Base-by-base conservation (phyloP, 331 rosid species). In the Malus hybrid region DNA sequence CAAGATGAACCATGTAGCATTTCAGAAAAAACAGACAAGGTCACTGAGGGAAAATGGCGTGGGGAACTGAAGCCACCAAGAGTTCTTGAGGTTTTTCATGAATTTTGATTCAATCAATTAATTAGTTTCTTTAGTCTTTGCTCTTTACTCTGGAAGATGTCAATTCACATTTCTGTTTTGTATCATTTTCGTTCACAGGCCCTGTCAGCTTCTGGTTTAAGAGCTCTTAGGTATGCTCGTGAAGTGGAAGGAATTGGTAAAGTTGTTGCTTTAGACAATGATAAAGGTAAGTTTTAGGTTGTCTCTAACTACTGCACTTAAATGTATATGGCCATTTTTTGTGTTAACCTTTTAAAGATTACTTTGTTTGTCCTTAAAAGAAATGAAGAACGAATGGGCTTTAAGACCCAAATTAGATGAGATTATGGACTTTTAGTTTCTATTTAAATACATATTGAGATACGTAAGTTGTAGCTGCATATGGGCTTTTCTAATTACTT, bases 181-280 rank as follows among this genome's bases (percentile, higher is more conserved):
- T 69, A 18, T 34, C 34, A 60, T 73, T 80, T 72, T 59, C 33
- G 27, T 74, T 60, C 62, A 16, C 77, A 94, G 99, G 99, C 99
- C 48, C 80, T 95, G 84, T 93, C 99, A 16, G 99, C 99, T 80
- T 90, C 99, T 70, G 97, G 99, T 72, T 79, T 95, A 82, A 92
- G 99, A 85, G 91, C 99, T 70, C 93, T 95, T 46, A 85, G 99
- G 83, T 95, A 95, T 80, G 97, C 97, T 60, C 87, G 97, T 52
- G 99, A 95, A 90, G 76, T 95, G 36, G 97, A 90, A 70, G 97
- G 97, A 36, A 82, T 95, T 76, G 99, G 91, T 72, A 88, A 90
- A 78, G 99, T 95, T 87, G 90, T 95, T 85, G 99, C 99, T 36
- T 77, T 95, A 69, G 99, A 95, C 85, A 95, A 89, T n/a, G 99